phyloP scores from a whole-genome alignment of 176 grass and related monocot species.

The Elymus sibiricus region DNA sequence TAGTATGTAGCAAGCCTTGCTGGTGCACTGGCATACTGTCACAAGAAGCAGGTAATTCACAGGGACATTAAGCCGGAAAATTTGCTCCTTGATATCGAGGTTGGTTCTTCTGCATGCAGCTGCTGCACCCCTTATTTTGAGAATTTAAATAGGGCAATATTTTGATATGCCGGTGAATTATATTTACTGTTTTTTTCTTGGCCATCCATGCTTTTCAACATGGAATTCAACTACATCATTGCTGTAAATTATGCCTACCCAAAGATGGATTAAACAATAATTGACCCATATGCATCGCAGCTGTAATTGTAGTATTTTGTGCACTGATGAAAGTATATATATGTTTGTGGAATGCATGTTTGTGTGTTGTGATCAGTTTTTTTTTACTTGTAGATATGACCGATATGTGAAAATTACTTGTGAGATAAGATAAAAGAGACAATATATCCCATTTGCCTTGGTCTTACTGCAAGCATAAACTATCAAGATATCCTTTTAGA shows the following conservation, averaged over 20 bases:
- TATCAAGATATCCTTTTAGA: background rate
- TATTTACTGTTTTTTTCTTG: background rate
- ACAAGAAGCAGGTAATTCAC: slow-evolving; percentile 94
- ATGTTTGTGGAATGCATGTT: too few relatives aligned
- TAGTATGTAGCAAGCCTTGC: slow-evolving; percentile 84
- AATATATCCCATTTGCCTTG: background rate
- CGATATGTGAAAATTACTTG: background rate
- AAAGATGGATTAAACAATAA: background rate
- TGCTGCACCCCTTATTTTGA: background rate
- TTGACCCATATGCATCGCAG: background rate
- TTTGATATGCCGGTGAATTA: background rate
- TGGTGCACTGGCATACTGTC: slow-evolving; percentile 75
- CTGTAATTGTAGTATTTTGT: background rate
- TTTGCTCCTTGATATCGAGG: slow-evolving; percentile 86
- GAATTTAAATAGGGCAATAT: background rate
- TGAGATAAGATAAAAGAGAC: background rate
- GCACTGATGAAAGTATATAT: background rate
- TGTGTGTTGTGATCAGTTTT: background rate
- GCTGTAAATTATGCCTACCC: background rate
- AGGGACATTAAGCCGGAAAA: slow-evolving; percentile 98
- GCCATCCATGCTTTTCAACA: background rate
- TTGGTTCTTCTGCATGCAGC: slow-evolving; percentile 21
- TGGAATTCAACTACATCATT: background rate
- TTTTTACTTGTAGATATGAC: background rate
- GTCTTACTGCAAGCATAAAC: background rate